These are phyloP conservation scores for Scenedesmus sp. DNA, from an alignment of 163 green algal genomes.

Conservation along the genomic window DNA sequence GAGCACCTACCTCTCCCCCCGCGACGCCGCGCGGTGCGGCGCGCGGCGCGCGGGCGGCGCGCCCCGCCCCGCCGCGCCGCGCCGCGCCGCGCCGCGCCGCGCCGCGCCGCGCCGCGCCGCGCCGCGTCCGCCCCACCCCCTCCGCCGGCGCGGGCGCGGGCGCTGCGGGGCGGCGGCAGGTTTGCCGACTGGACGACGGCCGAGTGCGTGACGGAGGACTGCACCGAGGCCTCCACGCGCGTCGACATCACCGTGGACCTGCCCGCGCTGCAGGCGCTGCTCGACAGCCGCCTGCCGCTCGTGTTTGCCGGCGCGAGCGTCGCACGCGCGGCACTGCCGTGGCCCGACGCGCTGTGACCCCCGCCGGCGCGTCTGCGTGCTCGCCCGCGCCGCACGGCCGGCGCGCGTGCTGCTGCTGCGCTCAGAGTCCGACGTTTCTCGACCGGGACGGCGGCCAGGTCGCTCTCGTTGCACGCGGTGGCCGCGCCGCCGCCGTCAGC, in stretches of 20 bases:
- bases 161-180: slow-evolving; percentile 41
- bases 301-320: slow-evolving; percentile 65
- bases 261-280: slow-evolving; percentile 62
- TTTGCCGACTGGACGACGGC: slow-evolving; percentile 62
- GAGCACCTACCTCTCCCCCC: slow-evolving; percentile 75
- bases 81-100: no score
- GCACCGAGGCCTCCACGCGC: slow-evolving; percentile 89
- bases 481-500: no score
- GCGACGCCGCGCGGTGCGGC: slow-evolving; percentile 67
- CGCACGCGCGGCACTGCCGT: slow-evolving; percentile 62
- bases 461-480: no score
- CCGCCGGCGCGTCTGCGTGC: neutral
- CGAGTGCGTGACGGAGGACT: slow-evolving; percentile 87
- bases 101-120: no score
- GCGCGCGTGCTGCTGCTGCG: no score
- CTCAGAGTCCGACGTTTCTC: no score
- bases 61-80: no score
- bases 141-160: neutral
- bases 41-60: no score
- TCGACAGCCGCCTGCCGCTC: slow-evolving; percentile 70
- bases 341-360: slow-evolving; percentile 51
- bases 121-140: no score
- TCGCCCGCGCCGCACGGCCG: no score
- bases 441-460: no score
- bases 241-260: slow-evolving; percentile 87